Base-by-base conservation (phyloP, 371 early-diverging fungal genomes). In the Mucor plumbeus region DNA sequence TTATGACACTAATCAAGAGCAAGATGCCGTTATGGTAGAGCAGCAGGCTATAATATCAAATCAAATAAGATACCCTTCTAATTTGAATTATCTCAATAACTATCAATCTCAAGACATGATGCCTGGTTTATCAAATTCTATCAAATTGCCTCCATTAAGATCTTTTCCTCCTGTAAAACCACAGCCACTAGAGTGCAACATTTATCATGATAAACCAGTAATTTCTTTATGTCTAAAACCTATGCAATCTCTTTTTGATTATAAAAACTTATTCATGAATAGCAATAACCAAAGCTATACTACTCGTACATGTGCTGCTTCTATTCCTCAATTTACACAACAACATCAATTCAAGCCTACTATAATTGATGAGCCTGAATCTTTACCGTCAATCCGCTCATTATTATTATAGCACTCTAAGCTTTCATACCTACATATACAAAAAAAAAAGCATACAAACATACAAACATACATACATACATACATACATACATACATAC, bases 301-400 rank as follows among this genome's bases (percentile, higher is more conserved):
- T 9, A 35, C 35, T 34, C 44, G 44, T 48, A 44, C n/a, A 14
- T 31, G 31, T 9, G 21, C 19, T 48, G n/a, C 34, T 26, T 33
- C 41, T 40, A 19, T 15, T 26, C 39, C n/a, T 31, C 36, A 10
- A 48, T 36, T 61, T 36, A 19, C 48, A 21, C 17, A 21, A 7
- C 48, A 48, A 7, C 8, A 48, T 5, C 48, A 31, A 38, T 31
- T 33, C 31, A 31, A 40, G 3, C 55, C 61, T 43, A 9, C 41
- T 34, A 13, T 38, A 17, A 34, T 4, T 15, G 14, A 54, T 13
- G 35, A 48, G 48, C 9, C 36, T 17, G 10, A 33, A 19, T 10
- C 61, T n/a, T 43, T 67, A 36, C 68, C 68, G 13, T 61, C 68
- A 9, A 67, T 67, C 31, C 68, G 56, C 26, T 56, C 68, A 11